These are phyloP conservation scores for Bryoerythrophyllum caledonicum DNA, from an alignment of 225 moss, liverwort and hornwort genomes.

Conservation along the genomic window DNA sequence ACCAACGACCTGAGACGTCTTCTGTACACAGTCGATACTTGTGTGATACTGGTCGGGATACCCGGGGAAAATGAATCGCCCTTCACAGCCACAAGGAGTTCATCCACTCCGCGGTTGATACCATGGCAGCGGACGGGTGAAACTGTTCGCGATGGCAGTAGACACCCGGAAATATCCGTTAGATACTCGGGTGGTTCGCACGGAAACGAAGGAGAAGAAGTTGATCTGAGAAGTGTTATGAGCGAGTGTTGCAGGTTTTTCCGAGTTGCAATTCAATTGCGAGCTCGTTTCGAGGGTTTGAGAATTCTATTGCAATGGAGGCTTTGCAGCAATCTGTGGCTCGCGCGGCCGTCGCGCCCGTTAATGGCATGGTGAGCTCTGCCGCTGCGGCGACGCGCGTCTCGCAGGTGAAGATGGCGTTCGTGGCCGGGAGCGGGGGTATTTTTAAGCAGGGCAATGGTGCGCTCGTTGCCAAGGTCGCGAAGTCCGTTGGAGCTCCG, in stretches of 20 bases:
- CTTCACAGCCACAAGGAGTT: neutral
- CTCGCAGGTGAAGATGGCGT: slow-evolving; percentile 41
- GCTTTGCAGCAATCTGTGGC: slow-evolving; percentile 38
- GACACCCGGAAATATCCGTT: neutral
- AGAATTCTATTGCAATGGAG: slow-evolving; percentile 30
- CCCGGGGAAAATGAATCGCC: neutral
- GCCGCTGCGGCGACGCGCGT: slow-evolving; percentile 22
- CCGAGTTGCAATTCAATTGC: neutral
- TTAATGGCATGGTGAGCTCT: slow-evolving; percentile 13
- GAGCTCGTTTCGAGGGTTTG: neutral
- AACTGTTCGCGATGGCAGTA: accelerated
- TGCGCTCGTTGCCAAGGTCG: slow-evolving; percentile 37
- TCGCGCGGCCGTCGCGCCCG: slow-evolving; percentile 24
- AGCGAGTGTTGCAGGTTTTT: neutral
- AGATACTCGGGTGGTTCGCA: neutral
- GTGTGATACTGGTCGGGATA: neutral
- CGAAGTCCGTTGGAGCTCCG: neutral
- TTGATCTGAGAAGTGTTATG: neutral
- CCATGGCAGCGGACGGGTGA: neutral
- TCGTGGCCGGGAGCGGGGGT: slow-evolving; percentile 35
- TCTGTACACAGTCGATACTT: neutral
- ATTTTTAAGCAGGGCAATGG: slow-evolving; percentile 29
- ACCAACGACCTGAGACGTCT: neutral
- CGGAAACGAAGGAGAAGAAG: neutral
- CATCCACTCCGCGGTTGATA: neutral